Evolutionary conservation across 2,329 filamentous ascomycete genomes (phyloP).

Genomic region (Cytospora piceicola): DNA sequence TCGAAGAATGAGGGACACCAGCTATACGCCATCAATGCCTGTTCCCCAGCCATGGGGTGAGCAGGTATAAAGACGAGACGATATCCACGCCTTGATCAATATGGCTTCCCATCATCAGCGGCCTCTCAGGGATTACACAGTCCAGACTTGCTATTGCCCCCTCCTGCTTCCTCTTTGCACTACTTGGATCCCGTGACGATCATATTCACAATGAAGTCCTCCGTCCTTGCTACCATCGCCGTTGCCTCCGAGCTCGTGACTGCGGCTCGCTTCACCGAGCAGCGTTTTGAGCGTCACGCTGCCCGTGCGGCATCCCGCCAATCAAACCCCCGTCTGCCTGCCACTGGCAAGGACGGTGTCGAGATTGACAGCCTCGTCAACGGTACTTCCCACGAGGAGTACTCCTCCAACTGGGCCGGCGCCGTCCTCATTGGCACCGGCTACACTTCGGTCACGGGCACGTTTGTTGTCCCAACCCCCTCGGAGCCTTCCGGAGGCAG

Average conservation of each 20-base stretch:
- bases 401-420: slow-evolving; percentile 58
- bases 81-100: neutral
- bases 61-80: slow-evolving; percentile 6
- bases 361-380: slow-evolving; percentile 23
- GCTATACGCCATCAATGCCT: neutral
- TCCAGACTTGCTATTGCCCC: neutral
- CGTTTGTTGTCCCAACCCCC: slow-evolving; percentile 57
- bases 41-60: neutral
- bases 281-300: slow-evolving; percentile 27
- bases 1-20: neutral
- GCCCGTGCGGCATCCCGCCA: slow-evolving; percentile 14
- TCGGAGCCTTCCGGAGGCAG: slow-evolving; percentile 43
- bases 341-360: slow-evolving; percentile 19
- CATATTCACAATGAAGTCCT: slow-evolving; percentile 25
- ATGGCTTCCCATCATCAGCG: slow-evolving; percentile 1
- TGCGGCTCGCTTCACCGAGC: slow-evolving; percentile 26
- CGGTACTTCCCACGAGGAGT: slow-evolving; percentile 22
- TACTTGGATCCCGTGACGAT: neutral
- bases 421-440: slow-evolving; percentile 56
- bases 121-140: slow-evolving; percentile 9
- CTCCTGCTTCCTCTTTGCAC: neutral
- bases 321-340: slow-evolving; percentile 21
- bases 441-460: slow-evolving; percentile 55
- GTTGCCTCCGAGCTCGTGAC: slow-evolving; percentile 21
- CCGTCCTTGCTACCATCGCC: slow-evolving; percentile 11